These are phyloP conservation scores for Mycena leptocephala DNA, from an alignment of 768 basidiomycete genomes.

Conservation along the genomic window DNA sequence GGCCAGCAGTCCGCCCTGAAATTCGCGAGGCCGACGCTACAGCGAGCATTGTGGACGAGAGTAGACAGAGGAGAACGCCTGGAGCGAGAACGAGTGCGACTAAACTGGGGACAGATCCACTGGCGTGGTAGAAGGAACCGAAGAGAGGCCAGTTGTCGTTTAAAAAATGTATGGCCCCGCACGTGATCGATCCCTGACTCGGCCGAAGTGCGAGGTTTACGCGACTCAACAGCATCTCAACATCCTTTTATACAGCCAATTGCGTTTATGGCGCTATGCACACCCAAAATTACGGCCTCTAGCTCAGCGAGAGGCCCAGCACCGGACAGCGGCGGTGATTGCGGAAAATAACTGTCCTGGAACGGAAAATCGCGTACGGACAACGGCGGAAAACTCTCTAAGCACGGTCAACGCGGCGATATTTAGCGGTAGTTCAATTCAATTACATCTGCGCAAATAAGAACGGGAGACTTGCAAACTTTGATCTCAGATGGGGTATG, in stretches of 20 bases:
- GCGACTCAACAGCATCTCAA: constrained; percentile 14
- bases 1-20: constrained; percentile 56
- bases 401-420: neutral
- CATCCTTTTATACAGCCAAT: constrained; percentile 20
- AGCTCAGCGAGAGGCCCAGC: neutral
- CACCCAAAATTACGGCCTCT: constrained; percentile 4
- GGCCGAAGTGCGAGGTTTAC: constrained; percentile 16
- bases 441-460: neutral
- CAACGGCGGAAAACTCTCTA: neutral
- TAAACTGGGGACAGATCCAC: neutral
- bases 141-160: neutral
- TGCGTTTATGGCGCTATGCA: constrained; percentile 16
- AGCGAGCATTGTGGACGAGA: constrained; percentile 52
- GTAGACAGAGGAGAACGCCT: neutral
- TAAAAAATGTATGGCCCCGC: constrained; percentile 7
- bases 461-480: neutral
- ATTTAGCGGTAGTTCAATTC: neutral
- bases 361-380: neutral
- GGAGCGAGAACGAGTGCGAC: neutral
- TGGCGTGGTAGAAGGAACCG: neutral
- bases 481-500: neutral
- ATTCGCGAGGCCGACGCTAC: constrained; percentile 53
- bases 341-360: neutral
- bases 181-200: constrained; percentile 21
- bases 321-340: neutral